Percentiles rank a stretch among this genome's conserved stretches.
Evolutionary conservation across 495 filamentous ascomycete genomes (phyloP).

Genomic region (Daldinia decipiens): DNA sequence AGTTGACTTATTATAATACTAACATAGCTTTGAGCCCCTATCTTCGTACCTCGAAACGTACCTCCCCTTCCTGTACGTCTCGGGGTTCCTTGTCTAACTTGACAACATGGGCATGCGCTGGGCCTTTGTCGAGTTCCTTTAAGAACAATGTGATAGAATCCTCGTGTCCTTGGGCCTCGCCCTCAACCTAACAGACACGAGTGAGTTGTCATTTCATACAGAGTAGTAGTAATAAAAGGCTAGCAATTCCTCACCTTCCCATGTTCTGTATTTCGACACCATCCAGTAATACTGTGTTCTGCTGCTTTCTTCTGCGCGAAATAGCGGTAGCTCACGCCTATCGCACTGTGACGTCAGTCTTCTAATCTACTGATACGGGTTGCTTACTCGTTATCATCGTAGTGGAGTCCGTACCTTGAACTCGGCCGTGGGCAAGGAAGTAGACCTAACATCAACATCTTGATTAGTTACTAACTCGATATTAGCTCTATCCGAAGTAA

Average conservation of each 20-base stretch:
- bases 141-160: constrained; percentile 73
- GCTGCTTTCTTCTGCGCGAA: constrained; percentile 77
- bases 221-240: neutral
- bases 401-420: constrained; percentile 57
- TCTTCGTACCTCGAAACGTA: constrained; percentile 66
- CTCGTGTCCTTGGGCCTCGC: constrained; percentile 83
- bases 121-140: constrained; percentile 80
- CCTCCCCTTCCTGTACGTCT: constrained; percentile 69
- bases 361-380: constrained; percentile 1
- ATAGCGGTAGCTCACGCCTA: constrained; percentile 81
- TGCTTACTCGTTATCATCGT: neutral
- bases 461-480: constrained; percentile 1
- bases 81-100: constrained; percentile 76
- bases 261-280: constrained; percentile 78
- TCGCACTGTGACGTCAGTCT: constrained; percentile 37
- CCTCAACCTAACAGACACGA: constrained; percentile 72
- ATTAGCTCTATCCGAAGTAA: neutral
- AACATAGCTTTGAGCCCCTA: constrained; percentile 30
- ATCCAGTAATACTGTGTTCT: constrained; percentile 75
- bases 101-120: constrained; percentile 71
- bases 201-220: neutral
- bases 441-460: constrained; percentile 52
- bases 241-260: constrained; percentile 65
- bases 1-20: no score
- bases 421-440: constrained; percentile 65